phyloP scores from a whole-genome alignment of 83 land plant genomes.

The Diphasiastrum complanatum region DNA sequence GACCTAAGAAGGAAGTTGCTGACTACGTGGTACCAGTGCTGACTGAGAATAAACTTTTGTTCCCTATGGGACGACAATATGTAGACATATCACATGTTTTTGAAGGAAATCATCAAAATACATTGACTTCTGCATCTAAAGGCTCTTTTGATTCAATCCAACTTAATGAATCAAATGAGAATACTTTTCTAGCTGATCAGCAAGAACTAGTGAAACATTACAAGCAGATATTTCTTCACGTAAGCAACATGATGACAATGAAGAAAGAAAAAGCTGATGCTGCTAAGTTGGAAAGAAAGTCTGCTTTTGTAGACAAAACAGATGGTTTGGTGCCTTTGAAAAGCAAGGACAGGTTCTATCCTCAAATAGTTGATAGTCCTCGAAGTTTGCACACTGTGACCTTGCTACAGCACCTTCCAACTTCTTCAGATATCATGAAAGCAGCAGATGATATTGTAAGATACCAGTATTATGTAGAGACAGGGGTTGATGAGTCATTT shows the following conservation, averaged over 20 bases:
- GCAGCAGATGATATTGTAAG: conserved; percentile 28
- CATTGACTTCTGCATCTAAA: too few relatives aligned
- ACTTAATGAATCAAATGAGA: too few relatives aligned
- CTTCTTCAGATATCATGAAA: conserved; percentile 5
- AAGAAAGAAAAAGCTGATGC: too few relatives aligned
- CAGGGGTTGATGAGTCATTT: conserved; percentile 22
- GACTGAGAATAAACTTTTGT: background rate
- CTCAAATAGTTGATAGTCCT: conserved; percentile 27
- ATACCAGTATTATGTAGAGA: conserved; percentile 31
- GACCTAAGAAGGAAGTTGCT: background rate
- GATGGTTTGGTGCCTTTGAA: background rate
- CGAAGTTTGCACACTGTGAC: conserved; percentile 21
- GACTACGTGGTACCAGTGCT: conserved; percentile 5
- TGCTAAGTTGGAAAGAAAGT: too few relatives aligned
- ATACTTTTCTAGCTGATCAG: too few relatives aligned
- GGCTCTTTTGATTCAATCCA: too few relatives aligned
- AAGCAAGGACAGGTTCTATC: background rate
- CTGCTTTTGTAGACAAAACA: background rate
- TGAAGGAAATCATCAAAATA: background rate
- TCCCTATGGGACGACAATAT: background rate
- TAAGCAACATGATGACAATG: too few relatives aligned
- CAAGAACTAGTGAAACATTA: too few relatives aligned
- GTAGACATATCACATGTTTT: background rate
- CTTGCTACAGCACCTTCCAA: background rate
- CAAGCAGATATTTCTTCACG: too few relatives aligned